phyloP scores from a whole-genome alignment of 345 rosid species.

The Capsella bursapastoris region DNA sequence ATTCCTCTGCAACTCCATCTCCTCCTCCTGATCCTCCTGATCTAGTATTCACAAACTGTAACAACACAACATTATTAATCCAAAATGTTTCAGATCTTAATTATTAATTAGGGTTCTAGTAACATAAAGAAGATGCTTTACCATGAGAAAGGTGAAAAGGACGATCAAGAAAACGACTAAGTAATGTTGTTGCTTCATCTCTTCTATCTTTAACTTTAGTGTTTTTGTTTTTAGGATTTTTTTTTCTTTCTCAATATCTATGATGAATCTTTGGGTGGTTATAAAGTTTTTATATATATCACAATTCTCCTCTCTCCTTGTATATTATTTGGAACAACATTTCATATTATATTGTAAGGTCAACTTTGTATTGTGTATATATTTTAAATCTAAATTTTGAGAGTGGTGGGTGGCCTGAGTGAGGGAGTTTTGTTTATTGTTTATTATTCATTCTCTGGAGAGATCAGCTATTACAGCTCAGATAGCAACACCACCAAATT shows the following conservation, averaged over 20 bases:
- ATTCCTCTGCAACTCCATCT: slow-evolving; percentile 54
- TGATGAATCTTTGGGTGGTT: slow-evolving; percentile 27
- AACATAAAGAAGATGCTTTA: slow-evolving; percentile 17
- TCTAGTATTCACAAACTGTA: slow-evolving; percentile 47
- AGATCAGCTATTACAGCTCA: slow-evolving; percentile 37
- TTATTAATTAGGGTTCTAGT: slow-evolving; percentile 12
- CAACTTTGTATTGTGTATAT: slow-evolving; percentile 38
- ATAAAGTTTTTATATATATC: slow-evolving; percentile 21
- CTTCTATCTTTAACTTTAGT: slow-evolving; percentile 15
- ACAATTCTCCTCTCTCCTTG: slow-evolving; percentile 18
- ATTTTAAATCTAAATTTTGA: not conserved
- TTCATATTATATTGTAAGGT: slow-evolving; percentile 33
- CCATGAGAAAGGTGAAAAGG: slow-evolving; percentile 40
- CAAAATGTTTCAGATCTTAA: slow-evolving; percentile 8
- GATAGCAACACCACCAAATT: slow-evolving; percentile 33
- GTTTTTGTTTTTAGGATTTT: slow-evolving; percentile 1
- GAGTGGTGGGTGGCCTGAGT: slow-evolving; percentile 34
- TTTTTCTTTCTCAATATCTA: slow-evolving; percentile 10
- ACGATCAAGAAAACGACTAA: slow-evolving; percentile 30
- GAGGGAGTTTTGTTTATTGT: slow-evolving; percentile 29
- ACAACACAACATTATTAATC: not conserved
- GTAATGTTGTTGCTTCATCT: slow-evolving; percentile 39
- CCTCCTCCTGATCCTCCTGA: slow-evolving; percentile 55
- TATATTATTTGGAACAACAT: not conserved
- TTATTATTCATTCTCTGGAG: slow-evolving; percentile 22